Base-by-base conservation (phyloP, 495 filamentous ascomycete genomes). In the Penicillium salamii region DNA sequence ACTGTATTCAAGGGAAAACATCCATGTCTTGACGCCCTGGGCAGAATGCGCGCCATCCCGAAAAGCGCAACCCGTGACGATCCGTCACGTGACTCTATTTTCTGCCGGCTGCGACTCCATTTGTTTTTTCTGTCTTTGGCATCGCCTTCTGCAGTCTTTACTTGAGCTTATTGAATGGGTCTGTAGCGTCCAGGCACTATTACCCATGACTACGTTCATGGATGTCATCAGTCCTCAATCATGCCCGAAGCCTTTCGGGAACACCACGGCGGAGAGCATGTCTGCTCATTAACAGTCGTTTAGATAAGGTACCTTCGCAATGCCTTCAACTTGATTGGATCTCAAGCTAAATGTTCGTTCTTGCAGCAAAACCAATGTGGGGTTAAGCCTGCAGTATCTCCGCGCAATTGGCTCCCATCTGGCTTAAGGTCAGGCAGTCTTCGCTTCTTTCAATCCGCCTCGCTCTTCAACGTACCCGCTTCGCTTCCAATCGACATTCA, bases 191-290 rank as follows among this genome's bases (percentile, higher is more conserved):
- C 40, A 43, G 17, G 39, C 49, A 46, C 35, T 42, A 39, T 41
- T 55, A 49, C 58, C 38, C 50, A 62, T 65, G 57, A 65, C 54
- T 50, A 61, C 59, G 54, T 74, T 74, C 66, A 76, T 76, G 73
- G 71, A 76, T 76, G 73, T 76, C 71, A 76, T 72, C 66, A 50
- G 70, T 62, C 58, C 59, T 63, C 54, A 72, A 66, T 63, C 64
- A 73, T 72, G 70, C 57, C 52, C 65, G 65, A 53, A 62, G 62
- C 62, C 65, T 66, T 65, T 67, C 62, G 65, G 62, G 68, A 63
- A 57, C 65, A 54, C 53, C 53, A 46, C 67, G 66, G 61, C 53
- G 71, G 53, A 71, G 62, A 69, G 57, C 67, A 32, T 39, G 29
- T 26, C 14, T 40, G 24, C 35, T 40, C 35, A 21, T 21, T 21